Evolutionary conservation across 345 rosid species (phyloP).

Genomic region (Erysimum cheiranthoides): DNA sequence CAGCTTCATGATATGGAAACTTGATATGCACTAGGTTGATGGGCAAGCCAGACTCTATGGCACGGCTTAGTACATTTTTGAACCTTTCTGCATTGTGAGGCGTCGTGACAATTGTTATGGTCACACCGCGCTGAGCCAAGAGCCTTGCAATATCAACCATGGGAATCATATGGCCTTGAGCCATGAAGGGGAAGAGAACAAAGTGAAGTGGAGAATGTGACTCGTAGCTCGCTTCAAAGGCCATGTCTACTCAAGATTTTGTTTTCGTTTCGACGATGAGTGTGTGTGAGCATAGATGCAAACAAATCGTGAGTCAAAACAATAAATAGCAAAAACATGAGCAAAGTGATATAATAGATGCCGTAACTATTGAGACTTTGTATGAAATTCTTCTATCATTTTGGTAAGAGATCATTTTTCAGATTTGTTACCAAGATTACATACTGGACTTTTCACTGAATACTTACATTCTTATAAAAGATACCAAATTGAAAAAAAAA

Average conservation of each 20-base stretch:
- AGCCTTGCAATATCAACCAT: slow-evolving; percentile 53
- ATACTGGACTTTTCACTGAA: neutral
- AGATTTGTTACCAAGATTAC: neutral
- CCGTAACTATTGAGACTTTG: neutral
- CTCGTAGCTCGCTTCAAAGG: neutral
- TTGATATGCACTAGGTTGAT: slow-evolving; percentile 30
- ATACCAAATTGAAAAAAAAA: neutral
- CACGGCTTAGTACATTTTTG: slow-evolving; percentile 35
- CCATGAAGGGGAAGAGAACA: slow-evolving; percentile 40
- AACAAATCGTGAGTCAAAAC: neutral
- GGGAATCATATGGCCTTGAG: slow-evolving; percentile 53
- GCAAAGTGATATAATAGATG: neutral
- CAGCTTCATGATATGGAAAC: slow-evolving; percentile 43
- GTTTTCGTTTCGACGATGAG: neutral
- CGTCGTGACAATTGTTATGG: slow-evolving; percentile 52
- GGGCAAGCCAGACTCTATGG: slow-evolving; percentile 37
- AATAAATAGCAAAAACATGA: neutral
- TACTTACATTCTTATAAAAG: neutral
- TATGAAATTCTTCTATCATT: neutral
- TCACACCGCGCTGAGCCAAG: slow-evolving; percentile 48
- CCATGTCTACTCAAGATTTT: slow-evolving; percentile 8
- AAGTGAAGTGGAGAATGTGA: slow-evolving; percentile 27
- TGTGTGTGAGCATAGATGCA: slow-evolving; percentile 2
- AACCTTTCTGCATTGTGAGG: slow-evolving; percentile 46
- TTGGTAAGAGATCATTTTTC: neutral